Percentiles rank a stretch among this genome's conserved stretches.
phyloP scores from a whole-genome alignment of 1,284 basidiomycete species.

The Trichosporon coremiiforme region DNA sequence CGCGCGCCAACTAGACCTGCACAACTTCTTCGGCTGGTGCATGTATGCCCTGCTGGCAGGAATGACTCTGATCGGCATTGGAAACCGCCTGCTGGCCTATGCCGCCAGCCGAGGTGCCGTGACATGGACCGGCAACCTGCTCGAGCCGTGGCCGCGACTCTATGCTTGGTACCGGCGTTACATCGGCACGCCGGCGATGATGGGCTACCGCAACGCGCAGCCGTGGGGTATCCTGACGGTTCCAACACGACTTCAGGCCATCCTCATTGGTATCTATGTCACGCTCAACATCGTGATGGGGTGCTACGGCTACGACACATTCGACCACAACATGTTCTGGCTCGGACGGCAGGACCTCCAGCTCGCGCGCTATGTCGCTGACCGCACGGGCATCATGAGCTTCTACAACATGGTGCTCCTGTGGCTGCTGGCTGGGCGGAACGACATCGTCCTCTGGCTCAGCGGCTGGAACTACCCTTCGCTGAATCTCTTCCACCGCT shows the following conservation, averaged over 20 bases:
- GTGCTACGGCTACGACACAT: conserved; percentile 61
- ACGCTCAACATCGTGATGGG: conserved; percentile 45
- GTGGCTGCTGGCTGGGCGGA: conserved; percentile 40
- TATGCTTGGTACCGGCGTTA: conserved; percentile 32
- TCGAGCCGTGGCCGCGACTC: conserved; percentile 14
- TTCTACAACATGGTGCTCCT: conserved; percentile 43
- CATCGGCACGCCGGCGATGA: conserved; percentile 35
- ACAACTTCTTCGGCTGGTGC: conserved; percentile 36
- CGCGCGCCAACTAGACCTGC: conserved; percentile 24
- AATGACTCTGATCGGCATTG: conserved; percentile 31
- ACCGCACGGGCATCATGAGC: conserved; percentile 42
- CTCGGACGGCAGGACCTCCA: conserved; percentile 23
- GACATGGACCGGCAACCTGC: neutral
- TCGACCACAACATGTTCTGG: conserved; percentile 47
- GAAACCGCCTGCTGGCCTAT: conserved; percentile 25
- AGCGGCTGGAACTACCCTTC: conserved; percentile 41
- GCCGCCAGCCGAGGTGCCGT: neutral
- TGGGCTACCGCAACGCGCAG: conserved; percentile 36
- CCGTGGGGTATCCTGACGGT: conserved; percentile 37
- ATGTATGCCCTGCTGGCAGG: conserved; percentile 34
- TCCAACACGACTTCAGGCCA: conserved; percentile 39
- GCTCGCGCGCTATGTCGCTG: conserved; percentile 36
- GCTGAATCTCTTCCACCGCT: conserved; percentile 46
- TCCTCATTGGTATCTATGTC: conserved; percentile 39
- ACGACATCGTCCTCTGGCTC: conserved; percentile 45